These are phyloP conservation scores for Pistacia atlantica DNA, from an alignment of 345 rosid species.

Conservation along the genomic window DNA sequence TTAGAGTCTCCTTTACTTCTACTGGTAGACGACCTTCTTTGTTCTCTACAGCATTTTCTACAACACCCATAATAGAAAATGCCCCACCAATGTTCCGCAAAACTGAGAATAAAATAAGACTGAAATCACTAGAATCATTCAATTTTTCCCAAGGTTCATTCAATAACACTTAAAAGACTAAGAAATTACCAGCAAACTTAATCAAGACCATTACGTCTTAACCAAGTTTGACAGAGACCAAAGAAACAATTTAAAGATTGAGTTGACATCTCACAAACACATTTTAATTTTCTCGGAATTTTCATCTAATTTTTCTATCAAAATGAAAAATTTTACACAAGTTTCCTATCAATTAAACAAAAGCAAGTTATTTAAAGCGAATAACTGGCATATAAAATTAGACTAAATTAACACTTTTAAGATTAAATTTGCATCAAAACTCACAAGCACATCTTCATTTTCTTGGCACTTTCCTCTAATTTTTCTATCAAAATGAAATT, in stretches of 20 bases:
- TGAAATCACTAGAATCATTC: neutral
- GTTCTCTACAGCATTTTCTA: slow-evolving; percentile 18
- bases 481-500: neutral
- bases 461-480: neutral
- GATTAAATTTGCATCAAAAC: neutral
- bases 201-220: no score
- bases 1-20: slow-evolving; percentile 51
- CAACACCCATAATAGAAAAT: slow-evolving; percentile 30
- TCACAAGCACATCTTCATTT: neutral
- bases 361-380: neutral
- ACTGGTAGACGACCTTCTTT: slow-evolving; percentile 29
- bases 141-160: neutral
- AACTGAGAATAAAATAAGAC: neutral
- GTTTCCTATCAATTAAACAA: neutral
- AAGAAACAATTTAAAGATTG: no score
- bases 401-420: no score
- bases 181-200: no score
- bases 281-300: neutral
- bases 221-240: no score
- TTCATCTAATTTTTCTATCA: neutral
- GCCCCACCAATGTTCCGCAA: neutral
- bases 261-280: neutral
- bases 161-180: neutral
- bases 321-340: neutral
- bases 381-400: no score